Percentiles rank a stretch among this genome's conserved stretches.
Conservation (phyloP, 371 early-diverging fungal species). For the Mortierella sp. region DNA sequence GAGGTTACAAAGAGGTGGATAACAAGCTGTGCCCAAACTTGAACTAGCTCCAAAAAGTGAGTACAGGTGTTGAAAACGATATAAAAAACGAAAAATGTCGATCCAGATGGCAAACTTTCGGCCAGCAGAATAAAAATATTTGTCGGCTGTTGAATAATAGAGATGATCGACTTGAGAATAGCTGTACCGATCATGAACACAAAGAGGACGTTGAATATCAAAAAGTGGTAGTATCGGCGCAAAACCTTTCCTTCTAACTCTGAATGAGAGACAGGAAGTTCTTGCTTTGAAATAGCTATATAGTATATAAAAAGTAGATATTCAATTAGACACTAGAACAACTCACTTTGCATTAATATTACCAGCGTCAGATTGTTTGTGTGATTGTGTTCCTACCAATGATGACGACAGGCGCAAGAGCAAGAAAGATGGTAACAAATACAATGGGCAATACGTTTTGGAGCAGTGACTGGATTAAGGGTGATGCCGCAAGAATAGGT, state of each 20-base stretch:
- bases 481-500: conserved; percentile 67
- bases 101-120: conserved; percentile 61
- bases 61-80: conserved; percentile 81
- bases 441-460: conserved; percentile 77
- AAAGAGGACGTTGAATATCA: conserved; percentile 91
- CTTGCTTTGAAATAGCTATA: conserved; percentile 71
- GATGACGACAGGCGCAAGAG: conserved; percentile 68
- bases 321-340: too few species aligned
- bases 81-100: conserved; percentile 86
- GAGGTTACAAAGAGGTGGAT: conserved; percentile 49
- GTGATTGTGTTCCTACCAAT: conserved; percentile 49
- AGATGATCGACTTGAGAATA: conserved; percentile 79
- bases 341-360: neutral
- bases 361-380: neutral
- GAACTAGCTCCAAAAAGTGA: conserved; percentile 76
- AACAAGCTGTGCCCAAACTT: conserved; percentile 65
- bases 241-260: conserved; percentile 78
- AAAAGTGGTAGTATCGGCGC: conserved; percentile 88
- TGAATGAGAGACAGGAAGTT: conserved; percentile 71
- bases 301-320: conserved; percentile 43
- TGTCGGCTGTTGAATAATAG: conserved; percentile 60
- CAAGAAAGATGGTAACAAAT: conserved; percentile 76
- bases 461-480: conserved; percentile 68
- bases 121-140: conserved; percentile 50
- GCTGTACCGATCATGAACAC: conserved; percentile 89